Evolutionary conservation across 257 asterid species (phyloP).

Genomic region (Solanum piurae): DNA sequence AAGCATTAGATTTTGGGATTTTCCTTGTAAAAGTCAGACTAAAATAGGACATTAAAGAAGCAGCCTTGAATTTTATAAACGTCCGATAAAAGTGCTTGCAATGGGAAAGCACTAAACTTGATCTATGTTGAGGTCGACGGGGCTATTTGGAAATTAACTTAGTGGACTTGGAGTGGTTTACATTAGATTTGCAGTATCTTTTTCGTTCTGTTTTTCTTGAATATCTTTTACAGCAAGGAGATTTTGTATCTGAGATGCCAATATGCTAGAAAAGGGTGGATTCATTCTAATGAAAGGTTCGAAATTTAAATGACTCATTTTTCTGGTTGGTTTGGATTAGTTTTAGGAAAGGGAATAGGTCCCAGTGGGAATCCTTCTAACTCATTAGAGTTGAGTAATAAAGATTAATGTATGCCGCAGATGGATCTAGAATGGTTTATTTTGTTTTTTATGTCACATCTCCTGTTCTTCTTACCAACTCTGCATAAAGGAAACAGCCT

Average conservation of each 20-base stretch:
- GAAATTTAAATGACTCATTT: not conserved
- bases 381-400: not conserved
- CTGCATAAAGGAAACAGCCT: not conserved
- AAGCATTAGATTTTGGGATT: not conserved
- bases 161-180: not conserved
- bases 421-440: not conserved
- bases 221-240: not conserved
- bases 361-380: not conserved
- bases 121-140: not conserved
- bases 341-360: not conserved
- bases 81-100: not conserved
- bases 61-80: not conserved
- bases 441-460: not conserved
- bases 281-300: not conserved
- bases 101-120: not conserved
- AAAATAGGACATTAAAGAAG: not conserved
- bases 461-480: not conserved
- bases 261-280: not conserved
- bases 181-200: not conserved
- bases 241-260: not conserved
- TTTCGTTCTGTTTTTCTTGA: not conserved
- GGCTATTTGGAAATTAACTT: not conserved
- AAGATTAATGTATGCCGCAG: not conserved
- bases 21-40: not conserved
- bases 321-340: not conserved